Evolutionary conservation across 2,329 filamentous ascomycete species (phyloP).

Genomic region (Camillea tinctor): DNA sequence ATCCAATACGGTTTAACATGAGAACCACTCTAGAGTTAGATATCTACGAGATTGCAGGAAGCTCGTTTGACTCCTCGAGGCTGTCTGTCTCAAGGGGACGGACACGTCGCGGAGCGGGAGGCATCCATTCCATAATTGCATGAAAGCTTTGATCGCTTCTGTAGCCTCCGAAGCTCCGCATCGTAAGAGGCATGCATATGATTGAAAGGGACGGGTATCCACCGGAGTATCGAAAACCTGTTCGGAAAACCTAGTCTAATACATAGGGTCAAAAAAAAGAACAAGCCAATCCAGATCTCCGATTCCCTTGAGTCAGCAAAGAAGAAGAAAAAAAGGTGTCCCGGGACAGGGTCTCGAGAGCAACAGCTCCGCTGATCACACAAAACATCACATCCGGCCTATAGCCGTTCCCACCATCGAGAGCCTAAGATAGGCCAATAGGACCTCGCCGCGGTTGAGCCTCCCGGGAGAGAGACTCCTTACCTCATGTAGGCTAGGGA

Average conservation of each 20-base stretch:
- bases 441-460: slow-evolving; percentile 1
- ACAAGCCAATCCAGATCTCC: background rate
- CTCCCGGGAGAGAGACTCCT: background rate
- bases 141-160: background rate
- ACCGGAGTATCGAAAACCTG: background rate
- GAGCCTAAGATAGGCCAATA: background rate
- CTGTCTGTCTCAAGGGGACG: background rate
- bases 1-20: background rate
- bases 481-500: background rate
- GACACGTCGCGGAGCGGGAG: background rate
- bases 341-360: background rate
- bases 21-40: background rate
- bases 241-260: background rate
- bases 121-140: background rate
- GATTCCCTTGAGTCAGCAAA: background rate
- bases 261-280: background rate
- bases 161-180: background rate
- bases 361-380: background rate
- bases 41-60: background rate
- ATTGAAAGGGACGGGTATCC: background rate
- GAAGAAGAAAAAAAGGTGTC: background rate
- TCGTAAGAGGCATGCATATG: background rate
- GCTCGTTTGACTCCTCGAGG: background rate
- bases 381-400: background rate
- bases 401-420: background rate